Evolutionary conservation across 2,329 filamentous ascomycete genomes (phyloP).

Genomic region (Alternaria incomplexa): DNA sequence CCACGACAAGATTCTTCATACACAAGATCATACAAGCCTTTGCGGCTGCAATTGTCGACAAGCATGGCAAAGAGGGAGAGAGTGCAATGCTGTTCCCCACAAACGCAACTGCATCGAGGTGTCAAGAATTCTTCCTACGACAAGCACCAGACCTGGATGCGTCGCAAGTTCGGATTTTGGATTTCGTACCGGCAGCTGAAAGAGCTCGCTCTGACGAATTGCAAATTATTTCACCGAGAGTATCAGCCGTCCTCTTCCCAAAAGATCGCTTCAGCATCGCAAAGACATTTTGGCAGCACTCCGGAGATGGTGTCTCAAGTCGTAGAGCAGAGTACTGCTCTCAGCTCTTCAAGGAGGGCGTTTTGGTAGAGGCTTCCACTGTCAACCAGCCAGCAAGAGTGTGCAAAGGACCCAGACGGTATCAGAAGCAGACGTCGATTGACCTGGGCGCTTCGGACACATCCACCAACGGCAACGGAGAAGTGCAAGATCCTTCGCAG

Average conservation of each 20-base stretch:
- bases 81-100: slow-evolving; percentile 86
- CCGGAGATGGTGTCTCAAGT: slow-evolving; percentile 90
- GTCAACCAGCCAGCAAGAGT: slow-evolving; percentile 48
- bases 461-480: slow-evolving; percentile 36
- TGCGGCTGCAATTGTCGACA: slow-evolving; percentile 68
- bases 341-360: slow-evolving; percentile 71
- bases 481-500: slow-evolving; percentile 70
- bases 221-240: slow-evolving; percentile 52
- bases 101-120: slow-evolving; percentile 70
- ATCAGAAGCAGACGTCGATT: slow-evolving; percentile 69
- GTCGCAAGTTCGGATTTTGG: slow-evolving; percentile 61
- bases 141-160: slow-evolving; percentile 61
- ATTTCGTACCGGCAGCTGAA: slow-evolving; percentile 67
- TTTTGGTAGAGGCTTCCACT: slow-evolving; percentile 61
- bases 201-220: slow-evolving; percentile 57
- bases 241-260: slow-evolving; percentile 70
- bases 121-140: slow-evolving; percentile 72
- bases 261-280: slow-evolving; percentile 71
- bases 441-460: slow-evolving; percentile 44
- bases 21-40: slow-evolving; percentile 82
- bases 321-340: slow-evolving; percentile 90
- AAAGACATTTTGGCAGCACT: slow-evolving; percentile 98
- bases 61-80: slow-evolving; percentile 66
- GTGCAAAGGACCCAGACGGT: slow-evolving; percentile 77
- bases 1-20: slow-evolving; percentile 77